phyloP scores from a whole-genome alignment of 1,139 yeast genomes.

The Suhomyces taliae region DNA sequence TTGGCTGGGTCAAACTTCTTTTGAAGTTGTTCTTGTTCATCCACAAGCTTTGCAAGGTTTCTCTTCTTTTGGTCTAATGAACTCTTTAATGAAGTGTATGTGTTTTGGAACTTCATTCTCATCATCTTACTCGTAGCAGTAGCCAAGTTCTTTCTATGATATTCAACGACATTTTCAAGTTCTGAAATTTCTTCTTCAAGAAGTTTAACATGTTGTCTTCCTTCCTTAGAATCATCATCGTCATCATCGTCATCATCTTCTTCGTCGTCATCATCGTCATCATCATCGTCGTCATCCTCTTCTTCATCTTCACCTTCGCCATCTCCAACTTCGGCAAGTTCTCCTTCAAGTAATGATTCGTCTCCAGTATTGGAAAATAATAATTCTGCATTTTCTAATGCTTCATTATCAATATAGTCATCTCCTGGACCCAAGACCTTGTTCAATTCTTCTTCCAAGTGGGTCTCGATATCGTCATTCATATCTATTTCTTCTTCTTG shows the following conservation, averaged over 20 bases:
- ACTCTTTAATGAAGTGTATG: slow-evolving; percentile 72
- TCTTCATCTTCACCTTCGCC: slow-evolving; percentile 18
- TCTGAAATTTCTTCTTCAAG: slow-evolving; percentile 85
- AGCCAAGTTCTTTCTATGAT: slow-evolving; percentile 70
- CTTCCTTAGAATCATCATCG: slow-evolving; percentile 32
- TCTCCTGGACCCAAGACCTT: slow-evolving; percentile 34
- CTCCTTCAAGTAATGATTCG: slow-evolving; percentile 10
- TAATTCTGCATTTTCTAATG: slow-evolving; percentile 8
- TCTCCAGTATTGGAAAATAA: slow-evolving; percentile 13
- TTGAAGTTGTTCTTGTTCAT: slow-evolving; percentile 25
- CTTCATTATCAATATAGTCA: slow-evolving; percentile 4
- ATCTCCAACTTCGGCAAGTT: slow-evolving; percentile 17
- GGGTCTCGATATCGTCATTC: slow-evolving; percentile 17
- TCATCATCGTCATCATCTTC: slow-evolving; percentile 31
- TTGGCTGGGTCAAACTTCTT: slow-evolving; percentile 18
- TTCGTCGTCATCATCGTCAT: slow-evolving; percentile 29
- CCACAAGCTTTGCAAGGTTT: slow-evolving; percentile 50
- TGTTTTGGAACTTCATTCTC: slow-evolving; percentile 83
- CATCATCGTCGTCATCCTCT: slow-evolving; percentile 25
- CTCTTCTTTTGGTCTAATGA: slow-evolving; percentile 82
- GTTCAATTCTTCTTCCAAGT: slow-evolving; percentile 43
- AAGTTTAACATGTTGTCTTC: slow-evolving; percentile 70
- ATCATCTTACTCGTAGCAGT: slow-evolving; percentile 85
- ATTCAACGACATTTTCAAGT: slow-evolving; percentile 73
- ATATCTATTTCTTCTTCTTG: slow-evolving; percentile 21